phyloP scores from a whole-genome alignment of 495 filamentous ascomycete species.

The Xylaria bambusicola region DNA sequence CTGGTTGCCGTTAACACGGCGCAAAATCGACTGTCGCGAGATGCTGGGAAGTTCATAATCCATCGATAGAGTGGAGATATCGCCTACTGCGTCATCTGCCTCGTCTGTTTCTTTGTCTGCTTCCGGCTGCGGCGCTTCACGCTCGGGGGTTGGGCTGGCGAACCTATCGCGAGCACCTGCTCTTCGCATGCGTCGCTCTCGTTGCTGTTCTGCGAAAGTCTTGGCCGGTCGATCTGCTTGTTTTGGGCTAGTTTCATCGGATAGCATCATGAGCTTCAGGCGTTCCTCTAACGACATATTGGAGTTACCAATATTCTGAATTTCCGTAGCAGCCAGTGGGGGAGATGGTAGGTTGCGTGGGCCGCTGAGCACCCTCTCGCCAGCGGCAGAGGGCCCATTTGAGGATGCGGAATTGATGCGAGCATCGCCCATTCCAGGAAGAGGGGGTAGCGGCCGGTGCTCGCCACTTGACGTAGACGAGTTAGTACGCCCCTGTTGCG shows the following conservation, averaged over 20 bases:
- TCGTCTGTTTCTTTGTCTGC: conserved; percentile 9
- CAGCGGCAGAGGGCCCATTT: conserved; percentile 57
- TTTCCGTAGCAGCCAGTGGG: conserved; percentile 71
- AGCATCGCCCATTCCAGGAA: conserved; percentile 54
- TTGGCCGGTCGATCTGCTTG: conserved; percentile 31
- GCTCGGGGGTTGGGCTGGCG: conserved; percentile 52
- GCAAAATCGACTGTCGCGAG: conserved; percentile 89
- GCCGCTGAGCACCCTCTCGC: conserved; percentile 61
- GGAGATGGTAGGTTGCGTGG: conserved; percentile 67
- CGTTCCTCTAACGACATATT: conserved; percentile 81
- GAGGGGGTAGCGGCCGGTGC: conserved; percentile 72
- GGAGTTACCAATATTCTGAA: conserved; percentile 64
- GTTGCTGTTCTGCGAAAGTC: conserved; percentile 54
- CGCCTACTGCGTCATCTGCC: conserved; percentile 52
- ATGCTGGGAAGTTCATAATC: conserved; percentile 73
- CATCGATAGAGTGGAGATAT: conserved; percentile 52
- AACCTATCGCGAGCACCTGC: conserved; percentile 49
- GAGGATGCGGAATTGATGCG: conserved; percentile 43
- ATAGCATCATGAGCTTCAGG: conserved; percentile 78
- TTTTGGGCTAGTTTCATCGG: conserved; percentile 58
- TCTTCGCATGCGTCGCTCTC: conserved; percentile 62
- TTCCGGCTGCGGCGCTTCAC: conserved; percentile 10
- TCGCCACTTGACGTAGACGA: conserved; percentile 73
- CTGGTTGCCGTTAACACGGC: conserved; percentile 78
- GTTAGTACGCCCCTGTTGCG: conserved; percentile 56